phyloP scores from a whole-genome alignment of 139 green algal genomes.

The Yamagishiella unicocca region DNA sequence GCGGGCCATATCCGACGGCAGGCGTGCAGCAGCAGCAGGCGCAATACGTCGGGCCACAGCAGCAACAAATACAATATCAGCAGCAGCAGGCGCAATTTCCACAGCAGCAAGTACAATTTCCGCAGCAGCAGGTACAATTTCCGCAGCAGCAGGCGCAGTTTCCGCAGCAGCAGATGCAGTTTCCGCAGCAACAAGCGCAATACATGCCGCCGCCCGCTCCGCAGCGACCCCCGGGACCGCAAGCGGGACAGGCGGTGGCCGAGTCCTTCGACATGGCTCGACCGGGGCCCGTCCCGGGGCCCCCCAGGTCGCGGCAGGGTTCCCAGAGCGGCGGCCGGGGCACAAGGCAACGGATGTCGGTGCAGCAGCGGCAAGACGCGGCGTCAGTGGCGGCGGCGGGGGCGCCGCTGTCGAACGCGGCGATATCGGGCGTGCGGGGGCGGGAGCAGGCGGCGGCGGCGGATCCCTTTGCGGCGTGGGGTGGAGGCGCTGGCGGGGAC shows the following conservation, averaged over 20 bases:
- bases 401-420: neutral
- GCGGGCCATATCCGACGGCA: neutral
- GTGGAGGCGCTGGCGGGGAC: neutral
- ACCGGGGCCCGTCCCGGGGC: too few species aligned
- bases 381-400: neutral
- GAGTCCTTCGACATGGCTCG: neutral
- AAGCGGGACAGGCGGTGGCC: neutral
- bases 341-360: neutral
- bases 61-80: neutral
- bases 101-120: neutral
- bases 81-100: neutral
- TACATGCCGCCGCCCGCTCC: neutral
- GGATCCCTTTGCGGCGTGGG: constrained; percentile 1
- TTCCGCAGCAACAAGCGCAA: neutral
- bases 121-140: neutral
- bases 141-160: constrained; percentile 6
- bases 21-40: neutral
- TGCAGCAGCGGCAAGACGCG: neutral
- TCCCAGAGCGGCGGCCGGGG: too few species aligned
- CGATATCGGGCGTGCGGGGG: neutral
- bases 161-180: neutral
- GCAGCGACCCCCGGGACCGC: neutral
- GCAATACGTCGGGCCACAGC: neutral
- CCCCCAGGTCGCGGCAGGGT: too few species aligned
- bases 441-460: neutral